phyloP scores from a whole-genome alignment of 1,284 basidiomycete genomes.

The Vanrija sp. region DNA sequence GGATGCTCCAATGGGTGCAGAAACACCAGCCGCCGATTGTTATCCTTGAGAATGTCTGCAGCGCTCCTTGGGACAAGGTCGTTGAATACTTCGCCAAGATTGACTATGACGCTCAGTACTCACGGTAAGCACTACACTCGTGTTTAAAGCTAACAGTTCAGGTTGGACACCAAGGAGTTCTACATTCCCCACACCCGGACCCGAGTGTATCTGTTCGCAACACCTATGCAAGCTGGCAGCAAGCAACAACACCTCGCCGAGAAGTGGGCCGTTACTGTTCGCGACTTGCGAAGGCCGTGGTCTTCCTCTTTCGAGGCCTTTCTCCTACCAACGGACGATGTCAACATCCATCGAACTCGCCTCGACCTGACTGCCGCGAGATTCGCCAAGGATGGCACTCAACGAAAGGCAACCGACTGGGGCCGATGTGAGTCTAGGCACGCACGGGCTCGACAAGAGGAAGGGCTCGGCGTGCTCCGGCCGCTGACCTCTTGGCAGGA shows the following conservation, averaged over 20 bases:
- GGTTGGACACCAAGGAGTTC: conserved; percentile 85
- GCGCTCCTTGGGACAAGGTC: conserved; percentile 80
- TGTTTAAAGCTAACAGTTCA: conserved; percentile 12
- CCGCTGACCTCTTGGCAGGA: conserved; percentile 92
- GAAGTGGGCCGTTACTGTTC: conserved; percentile 67
- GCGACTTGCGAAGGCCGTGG: conserved; percentile 71
- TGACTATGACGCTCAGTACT: conserved; percentile 69
- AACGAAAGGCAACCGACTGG: conserved; percentile 65
- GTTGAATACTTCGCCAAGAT: conserved; percentile 69
- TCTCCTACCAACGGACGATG: conserved; percentile 83
- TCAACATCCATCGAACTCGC: conserved; percentile 81
- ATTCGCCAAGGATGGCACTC: conserved; percentile 53
- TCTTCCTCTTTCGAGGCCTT: conserved; percentile 88
- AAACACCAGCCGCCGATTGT: conserved; percentile 83
- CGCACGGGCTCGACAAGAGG: conserved; percentile 79
- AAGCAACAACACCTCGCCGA: conserved; percentile 57
- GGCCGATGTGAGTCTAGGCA: conserved; percentile 87
- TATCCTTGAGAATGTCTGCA: conserved; percentile 90
- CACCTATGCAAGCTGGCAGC: conserved; percentile 48
- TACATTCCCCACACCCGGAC: conserved; percentile 94
- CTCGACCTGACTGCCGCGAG: conserved; percentile 66
- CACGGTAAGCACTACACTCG: conserved; percentile 48
- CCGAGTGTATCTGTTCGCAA: conserved; percentile 77
- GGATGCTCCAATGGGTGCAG: conserved; percentile 89
- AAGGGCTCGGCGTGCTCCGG: conserved; percentile 73